Percentiles rank a stretch among this genome's conserved stretches.
These are phyloP conservation scores for Boletus sensibilis DNA, from an alignment of 768 basidiomycete species.

Conservation along the genomic window DNA sequence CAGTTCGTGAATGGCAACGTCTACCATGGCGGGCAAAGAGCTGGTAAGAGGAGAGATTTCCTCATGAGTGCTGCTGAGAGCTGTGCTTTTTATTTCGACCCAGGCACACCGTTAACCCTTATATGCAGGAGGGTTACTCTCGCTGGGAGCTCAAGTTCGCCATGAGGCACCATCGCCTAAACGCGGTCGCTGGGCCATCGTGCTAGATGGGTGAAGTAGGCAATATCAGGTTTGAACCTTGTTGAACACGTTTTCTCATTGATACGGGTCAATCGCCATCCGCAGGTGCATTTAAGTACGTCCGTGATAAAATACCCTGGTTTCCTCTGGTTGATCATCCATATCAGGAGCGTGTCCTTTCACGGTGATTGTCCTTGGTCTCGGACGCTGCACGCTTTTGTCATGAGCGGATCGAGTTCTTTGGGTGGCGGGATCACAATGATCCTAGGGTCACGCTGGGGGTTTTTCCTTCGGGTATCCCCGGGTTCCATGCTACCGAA, in stretches of 20 bases:
- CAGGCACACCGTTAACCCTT: constrained; percentile 17
- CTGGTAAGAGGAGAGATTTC: neutral
- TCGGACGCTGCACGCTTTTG: constrained; percentile 4
- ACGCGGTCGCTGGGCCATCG: constrained; percentile 11
- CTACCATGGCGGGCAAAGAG: neutral
- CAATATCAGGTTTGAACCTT: constrained; percentile 14
- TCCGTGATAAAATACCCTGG: neutral
- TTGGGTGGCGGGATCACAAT: neutral
- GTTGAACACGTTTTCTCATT: constrained; percentile 14
- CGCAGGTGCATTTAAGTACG: neutral
- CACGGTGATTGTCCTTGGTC: neutral
- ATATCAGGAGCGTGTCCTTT: neutral
- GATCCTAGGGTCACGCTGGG: neutral
- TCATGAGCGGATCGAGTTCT: neutral
- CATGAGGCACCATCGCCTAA: constrained; percentile 15
- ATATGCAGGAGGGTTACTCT: constrained; percentile 8
- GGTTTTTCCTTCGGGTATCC: constrained; percentile 10
- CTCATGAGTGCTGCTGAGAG: neutral
- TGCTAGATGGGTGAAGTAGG: constrained; percentile 6
- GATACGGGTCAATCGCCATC: constrained; percentile 5
- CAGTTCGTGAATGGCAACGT: neutral
- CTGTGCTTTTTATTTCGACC: constrained; percentile 14
- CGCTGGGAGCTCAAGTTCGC: neutral
- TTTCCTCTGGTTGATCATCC: constrained; percentile 1
- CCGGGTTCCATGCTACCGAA: constrained; percentile 14